Evolutionary conservation across 495 filamentous ascomycete genomes (phyloP).

Genomic region (Annulohypoxylon nitens): DNA sequence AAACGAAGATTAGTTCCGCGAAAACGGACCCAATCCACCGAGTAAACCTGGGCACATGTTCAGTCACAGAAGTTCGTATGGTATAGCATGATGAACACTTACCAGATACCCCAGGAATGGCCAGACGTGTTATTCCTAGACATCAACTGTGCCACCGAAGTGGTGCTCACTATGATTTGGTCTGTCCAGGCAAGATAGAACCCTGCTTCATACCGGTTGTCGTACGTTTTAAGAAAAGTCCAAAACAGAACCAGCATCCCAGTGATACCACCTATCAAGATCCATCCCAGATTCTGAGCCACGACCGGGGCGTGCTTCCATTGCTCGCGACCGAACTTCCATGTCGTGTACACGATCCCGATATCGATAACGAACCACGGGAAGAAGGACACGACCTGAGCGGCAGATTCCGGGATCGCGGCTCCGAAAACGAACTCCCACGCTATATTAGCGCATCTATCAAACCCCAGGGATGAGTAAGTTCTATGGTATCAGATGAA

Average conservation of each 20-base stretch:
- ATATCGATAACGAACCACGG: slow-evolving; percentile 12
- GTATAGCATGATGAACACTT: background rate
- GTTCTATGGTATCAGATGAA: background rate
- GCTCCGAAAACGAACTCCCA: slow-evolving; percentile 13
- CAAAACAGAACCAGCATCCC: slow-evolving; percentile 7
- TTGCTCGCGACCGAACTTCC: slow-evolving; percentile 9
- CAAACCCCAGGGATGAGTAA: background rate
- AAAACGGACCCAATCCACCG: slow-evolving; percentile 12
- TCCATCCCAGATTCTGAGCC: slow-evolving; percentile 5
- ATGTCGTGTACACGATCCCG: slow-evolving; percentile 9
- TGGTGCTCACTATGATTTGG: slow-evolving; percentile 1
- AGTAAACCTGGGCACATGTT: background rate
- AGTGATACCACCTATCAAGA: background rate
- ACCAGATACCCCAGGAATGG: slow-evolving; percentile 15
- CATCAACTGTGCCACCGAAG: slow-evolving; percentile 9
- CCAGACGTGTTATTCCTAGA: slow-evolving; percentile 12
- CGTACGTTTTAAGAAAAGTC: slow-evolving; percentile 3
- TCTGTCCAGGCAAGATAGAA: slow-evolving; percentile 5
- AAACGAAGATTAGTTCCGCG: slow-evolving; percentile 1
- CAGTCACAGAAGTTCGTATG: background rate
- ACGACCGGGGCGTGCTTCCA: slow-evolving; percentile 15
- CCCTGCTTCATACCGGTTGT: background rate
- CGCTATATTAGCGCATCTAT: slow-evolving; percentile 6
- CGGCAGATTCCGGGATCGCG: background rate
- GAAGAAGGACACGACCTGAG: slow-evolving; percentile 9